A percentile compares a stretch with the other conserved stretches of the same genome.
phyloP scores from a whole-genome alignment of 257 asterid species.

The Petrea volubilis region DNA sequence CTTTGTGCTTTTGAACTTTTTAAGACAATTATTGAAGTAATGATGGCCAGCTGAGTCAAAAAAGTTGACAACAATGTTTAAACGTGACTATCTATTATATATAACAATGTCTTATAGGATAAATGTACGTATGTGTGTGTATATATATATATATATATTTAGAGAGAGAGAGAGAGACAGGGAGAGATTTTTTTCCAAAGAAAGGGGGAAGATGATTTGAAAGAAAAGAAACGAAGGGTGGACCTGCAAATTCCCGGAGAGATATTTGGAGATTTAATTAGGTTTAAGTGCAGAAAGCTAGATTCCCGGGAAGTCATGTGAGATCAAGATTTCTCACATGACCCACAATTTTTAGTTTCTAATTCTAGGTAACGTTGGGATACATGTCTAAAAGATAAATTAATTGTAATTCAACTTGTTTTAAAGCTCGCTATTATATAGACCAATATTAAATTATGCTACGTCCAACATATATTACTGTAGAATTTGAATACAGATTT shows the following conservation, averaged over 20 bases:
- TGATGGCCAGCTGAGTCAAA: slow-evolving; percentile 47
- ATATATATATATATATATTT: not conserved
- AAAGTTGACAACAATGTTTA: slow-evolving; percentile 28
- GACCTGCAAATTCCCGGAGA: slow-evolving; percentile 24
- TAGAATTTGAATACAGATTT: too few relatives aligned
- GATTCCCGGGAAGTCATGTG: slow-evolving; percentile 54
- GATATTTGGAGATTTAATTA: slow-evolving; percentile 16
- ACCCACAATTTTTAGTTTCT: slow-evolving; percentile 9
- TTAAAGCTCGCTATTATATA: too few relatives aligned
- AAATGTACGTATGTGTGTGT: too few relatives aligned
- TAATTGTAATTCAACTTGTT: too few relatives aligned
- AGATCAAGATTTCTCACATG: slow-evolving; percentile 46
- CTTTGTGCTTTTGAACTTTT: slow-evolving; percentile 39
- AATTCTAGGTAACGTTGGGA: not conserved
- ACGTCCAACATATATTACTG: too few relatives aligned
- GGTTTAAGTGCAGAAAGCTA: slow-evolving; percentile 21
- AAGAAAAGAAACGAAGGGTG: slow-evolving; percentile 21
- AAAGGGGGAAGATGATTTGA: slow-evolving; percentile 12
- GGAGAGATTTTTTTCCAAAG: too few relatives aligned
- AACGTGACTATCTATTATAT: not conserved
- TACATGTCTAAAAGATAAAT: not conserved
- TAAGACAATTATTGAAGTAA: slow-evolving; percentile 59
- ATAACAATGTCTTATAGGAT: too few relatives aligned
- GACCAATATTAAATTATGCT: too few relatives aligned
- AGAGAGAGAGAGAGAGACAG: not conserved